Base-by-base conservation (phyloP, 1,139 yeast genomes). In the Meyerozyma guilliermondii region DNA sequence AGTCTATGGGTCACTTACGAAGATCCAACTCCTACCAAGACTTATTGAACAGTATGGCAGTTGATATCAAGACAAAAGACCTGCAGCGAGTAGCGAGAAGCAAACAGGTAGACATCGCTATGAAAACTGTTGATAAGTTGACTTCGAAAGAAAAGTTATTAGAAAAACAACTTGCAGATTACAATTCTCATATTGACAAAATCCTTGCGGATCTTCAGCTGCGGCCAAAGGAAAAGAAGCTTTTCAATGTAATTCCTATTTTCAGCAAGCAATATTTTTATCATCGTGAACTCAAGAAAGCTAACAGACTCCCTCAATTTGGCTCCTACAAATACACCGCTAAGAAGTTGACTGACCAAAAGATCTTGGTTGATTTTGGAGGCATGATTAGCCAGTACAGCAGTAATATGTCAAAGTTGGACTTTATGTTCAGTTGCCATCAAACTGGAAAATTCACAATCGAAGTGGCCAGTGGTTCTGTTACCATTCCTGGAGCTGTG, bases 321-420 rank as follows among this genome's bases (percentile, higher is more conserved):
- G 96, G 96, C 7, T 86, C 94, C 1, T 87, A 81, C 65, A 87
- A 85, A 62, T 87, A 87, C 64, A 76, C 88, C 0, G 83, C 88
- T 3, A 83, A 86, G 47, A 84, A 82, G 53, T 69, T 92, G 41
- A 71, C 77, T 58, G 97, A 89, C 45, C 83, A 79, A 52, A 84
- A 86, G 1, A 76, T 89, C 1, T 59, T 92, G 24, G 60, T 76
- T 5, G 83, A 80, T 43, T 71, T 85, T 41, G 76, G 72, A 11
- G 81, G 82, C 0, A 64, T 71, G 33, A 65, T 68, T 42, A 61
- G 66, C 43, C 68, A 67, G 36, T 62, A 68, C 35, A 61, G 60
- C 22, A 66, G 71, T 7, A 65, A 70, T 2, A 74, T 80, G 39
- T 86, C 87, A 10, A 87, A 83, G 52, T 72, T 87, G 20, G 81